A percentile compares a stretch with the other conserved stretches of the same genome.
Evolutionary conservation across 2,329 filamentous ascomycete genomes (phyloP).

Genomic region (Claviceps purpurea): DNA sequence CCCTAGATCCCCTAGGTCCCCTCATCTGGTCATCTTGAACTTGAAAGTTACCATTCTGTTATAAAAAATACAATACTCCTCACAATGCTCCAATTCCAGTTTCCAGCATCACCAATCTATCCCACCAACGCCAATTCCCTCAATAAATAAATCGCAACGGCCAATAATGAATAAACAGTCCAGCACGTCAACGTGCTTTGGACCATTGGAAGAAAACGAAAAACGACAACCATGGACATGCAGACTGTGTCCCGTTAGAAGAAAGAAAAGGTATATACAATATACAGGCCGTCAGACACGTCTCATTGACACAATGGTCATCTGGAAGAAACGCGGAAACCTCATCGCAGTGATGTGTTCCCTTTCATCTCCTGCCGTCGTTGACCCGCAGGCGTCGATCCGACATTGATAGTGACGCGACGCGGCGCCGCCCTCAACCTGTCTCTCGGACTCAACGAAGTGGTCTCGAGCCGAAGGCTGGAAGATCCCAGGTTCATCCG

Average conservation of each 20-base stretch:
- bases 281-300: background rate
- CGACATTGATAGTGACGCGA: constrained; percentile 25
- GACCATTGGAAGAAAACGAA: background rate
- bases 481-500: constrained; percentile 38
- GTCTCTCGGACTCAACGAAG: constrained; percentile 13
- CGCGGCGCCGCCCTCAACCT: constrained; percentile 15
- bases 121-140: no score
- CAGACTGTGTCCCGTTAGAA: background rate
- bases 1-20: no score
- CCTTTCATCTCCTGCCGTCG: constrained; percentile 19
- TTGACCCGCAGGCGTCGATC: constrained; percentile 13
- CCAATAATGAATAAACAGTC: background rate
- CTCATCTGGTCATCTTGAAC: no score
- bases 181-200: background rate
- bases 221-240: background rate
- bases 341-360: constrained; percentile 18
- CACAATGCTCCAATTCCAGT: no score
- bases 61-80: no score
- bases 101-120: no score
- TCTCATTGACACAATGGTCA: background rate
- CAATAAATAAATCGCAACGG: no score
- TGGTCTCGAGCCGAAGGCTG: constrained; percentile 20
- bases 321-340: background rate
- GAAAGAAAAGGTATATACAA: background rate
- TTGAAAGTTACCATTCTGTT: no score